phyloP scores from a whole-genome alignment of 306 rosid species.

The Comarum palustre region DNA sequence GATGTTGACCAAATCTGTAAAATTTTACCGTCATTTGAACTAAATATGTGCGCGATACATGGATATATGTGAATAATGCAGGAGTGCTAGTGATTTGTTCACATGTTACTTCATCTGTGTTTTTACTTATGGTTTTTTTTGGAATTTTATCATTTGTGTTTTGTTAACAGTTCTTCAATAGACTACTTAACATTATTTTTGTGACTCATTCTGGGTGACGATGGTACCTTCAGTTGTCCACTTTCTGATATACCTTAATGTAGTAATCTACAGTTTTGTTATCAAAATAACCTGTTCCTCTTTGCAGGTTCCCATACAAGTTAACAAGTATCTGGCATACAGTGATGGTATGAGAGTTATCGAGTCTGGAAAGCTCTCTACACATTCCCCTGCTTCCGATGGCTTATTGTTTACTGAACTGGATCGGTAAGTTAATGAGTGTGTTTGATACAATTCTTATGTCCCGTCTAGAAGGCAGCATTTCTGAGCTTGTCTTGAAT shows the following conservation, averaged over 20 bases:
- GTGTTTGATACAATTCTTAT: not conserved
- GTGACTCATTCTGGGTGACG: not conserved
- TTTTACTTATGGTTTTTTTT: not conserved
- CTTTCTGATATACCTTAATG: not conserved
- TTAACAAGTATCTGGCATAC: constrained; percentile 77
- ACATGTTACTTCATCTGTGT: not conserved
- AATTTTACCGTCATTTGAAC: not conserved
- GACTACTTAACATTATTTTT: not conserved
- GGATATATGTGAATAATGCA: not conserved
- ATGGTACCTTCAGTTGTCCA: not conserved
- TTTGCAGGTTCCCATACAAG: constrained; percentile 91
- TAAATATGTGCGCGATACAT: not conserved
- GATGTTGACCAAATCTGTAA: not conserved
- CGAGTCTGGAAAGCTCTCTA: constrained; percentile 71
- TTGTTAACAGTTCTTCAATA: not conserved
- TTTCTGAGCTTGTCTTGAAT: not conserved
- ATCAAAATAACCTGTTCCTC: not conserved
- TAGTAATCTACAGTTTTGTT: not conserved
- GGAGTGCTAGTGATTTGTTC: not conserved
- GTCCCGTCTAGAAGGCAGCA: not conserved
- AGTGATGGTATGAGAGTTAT: constrained; percentile 93
- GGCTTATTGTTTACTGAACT: constrained; percentile 74
- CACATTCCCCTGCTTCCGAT: constrained; percentile 61
- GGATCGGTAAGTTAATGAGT: constrained; percentile 57
- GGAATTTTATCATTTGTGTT: not conserved